A percentile compares a stretch with the other conserved stretches of the same genome.
Conservation (phyloP, 257 asterid species). For the Scutellaria minor region DNA sequence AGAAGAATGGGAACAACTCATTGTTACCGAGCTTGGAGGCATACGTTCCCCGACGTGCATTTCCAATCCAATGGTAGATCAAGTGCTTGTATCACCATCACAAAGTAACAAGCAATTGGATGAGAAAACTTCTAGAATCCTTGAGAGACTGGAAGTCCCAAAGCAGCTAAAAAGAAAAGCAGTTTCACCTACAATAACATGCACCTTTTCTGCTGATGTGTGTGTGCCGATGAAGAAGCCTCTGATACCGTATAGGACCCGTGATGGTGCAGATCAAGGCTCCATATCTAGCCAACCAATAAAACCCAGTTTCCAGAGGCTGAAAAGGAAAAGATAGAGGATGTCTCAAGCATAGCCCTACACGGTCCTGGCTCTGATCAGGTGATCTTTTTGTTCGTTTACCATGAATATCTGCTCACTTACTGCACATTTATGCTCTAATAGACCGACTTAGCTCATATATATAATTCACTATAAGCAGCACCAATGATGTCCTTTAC, state of each 20-base stretch:
- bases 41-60: slow-evolving; percentile 50
- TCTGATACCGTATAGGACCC: slow-evolving; percentile 61
- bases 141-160: slow-evolving; percentile 88
- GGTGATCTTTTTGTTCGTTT: slow-evolving; percentile 37
- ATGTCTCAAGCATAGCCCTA: slow-evolving; percentile 2
- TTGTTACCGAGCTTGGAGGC: slow-evolving; percentile 62
- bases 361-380: background rate
- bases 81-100: slow-evolving; percentile 52
- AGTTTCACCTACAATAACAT: slow-evolving; percentile 56
- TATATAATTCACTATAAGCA: background rate
- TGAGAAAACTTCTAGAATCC: slow-evolving; percentile 83
- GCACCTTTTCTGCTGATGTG: slow-evolving; percentile 46
- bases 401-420: slow-evolving; percentile 22
- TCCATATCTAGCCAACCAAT: slow-evolving; percentile 63
- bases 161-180: slow-evolving; percentile 73
- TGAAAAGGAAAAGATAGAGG: slow-evolving; percentile 60
- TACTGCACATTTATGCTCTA: background rate
- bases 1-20: slow-evolving; percentile 82
- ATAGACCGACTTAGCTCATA: background rate
- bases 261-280: slow-evolving; percentile 46
- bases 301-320: slow-evolving; percentile 81
- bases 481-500: background rate
- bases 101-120: slow-evolving; percentile 62
- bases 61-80: slow-evolving; percentile 51
- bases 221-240: slow-evolving; percentile 68